Base-by-base conservation (phyloP, 2,329 filamentous ascomycete genomes). In the Fusarium subtropicale region DNA sequence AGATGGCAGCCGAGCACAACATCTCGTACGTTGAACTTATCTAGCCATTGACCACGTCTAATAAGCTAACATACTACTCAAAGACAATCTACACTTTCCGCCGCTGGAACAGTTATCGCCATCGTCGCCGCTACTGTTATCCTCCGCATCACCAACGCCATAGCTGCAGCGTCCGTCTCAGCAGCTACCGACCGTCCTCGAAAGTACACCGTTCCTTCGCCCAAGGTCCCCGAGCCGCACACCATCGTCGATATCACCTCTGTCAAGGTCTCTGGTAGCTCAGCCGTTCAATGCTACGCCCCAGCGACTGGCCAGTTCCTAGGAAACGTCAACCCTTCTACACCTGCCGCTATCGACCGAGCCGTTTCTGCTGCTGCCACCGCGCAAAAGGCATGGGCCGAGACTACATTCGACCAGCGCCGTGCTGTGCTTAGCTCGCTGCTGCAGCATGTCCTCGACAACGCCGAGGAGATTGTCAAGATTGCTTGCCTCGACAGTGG, bases 401-500 rank as follows among this genome's bases (percentile, higher is more conserved):
- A 83, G 60, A 97, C 95, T 1, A 91, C 87, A 1, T 97, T 97
- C 76, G 81, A 86, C 11, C 86, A 97, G 78, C 87, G 96, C 64
- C 87, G 91, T 70, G 90, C 87, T 73, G 93, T 99, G 46, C 85
- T 99, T 67, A 89, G 90, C 64, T 93, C 93, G 9, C 84, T 99
- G 76, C 84, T 97, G 72, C 91, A 90, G 79, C 90, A 94, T 73
- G 86, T 99, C 12, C 86, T 99, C 61, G 92, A 97, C 69, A 91
- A 98, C 77, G 94, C 97, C 78, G 91, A 95, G 70, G 86, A 91
- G 28, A 97, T 99, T 73, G 94, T 93, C 74, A 87, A 88, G 18
- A 88, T 93, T 31, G 95, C 94, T 51, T 97, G 93, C 76, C 85
- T 97, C 36, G 96, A 99, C 81, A 97, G 93, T 42, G 96, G 96